phyloP scores from a whole-genome alignment of 2,329 filamentous ascomycete species.

The Colletotrichum viniferum region DNA sequence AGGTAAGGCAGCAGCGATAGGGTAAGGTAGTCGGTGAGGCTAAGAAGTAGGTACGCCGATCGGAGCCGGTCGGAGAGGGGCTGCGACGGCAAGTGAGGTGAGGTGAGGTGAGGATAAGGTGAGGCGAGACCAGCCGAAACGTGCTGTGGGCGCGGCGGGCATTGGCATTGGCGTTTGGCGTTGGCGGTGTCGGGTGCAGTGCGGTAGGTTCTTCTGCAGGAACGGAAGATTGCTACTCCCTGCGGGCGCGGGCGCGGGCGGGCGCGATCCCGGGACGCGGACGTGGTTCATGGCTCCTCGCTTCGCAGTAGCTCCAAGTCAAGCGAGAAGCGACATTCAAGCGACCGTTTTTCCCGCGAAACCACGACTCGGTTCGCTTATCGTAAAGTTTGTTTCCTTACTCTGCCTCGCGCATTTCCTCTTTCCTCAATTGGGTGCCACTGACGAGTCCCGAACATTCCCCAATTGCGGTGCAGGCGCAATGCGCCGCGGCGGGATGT shows the following conservation, averaged over 20 bases:
- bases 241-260: slow-evolving; percentile 6
- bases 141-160: not conserved
- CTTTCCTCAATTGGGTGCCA: not conserved
- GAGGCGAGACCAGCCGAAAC: not conserved
- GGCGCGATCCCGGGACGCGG: slow-evolving; percentile 12
- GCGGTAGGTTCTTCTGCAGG: slow-evolving; percentile 10
- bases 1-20: not conserved
- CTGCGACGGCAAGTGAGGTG: not conserved
- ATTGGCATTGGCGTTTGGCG: not conserved
- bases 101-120: not conserved
- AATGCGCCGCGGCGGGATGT: not conserved
- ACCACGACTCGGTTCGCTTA: slow-evolving; percentile 21
- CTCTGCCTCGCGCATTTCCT: slow-evolving; percentile 1
- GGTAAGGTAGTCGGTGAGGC: not conserved
- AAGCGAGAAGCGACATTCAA: slow-evolving; percentile 39
- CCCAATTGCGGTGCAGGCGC: not conserved
- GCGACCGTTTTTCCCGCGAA: slow-evolving; percentile 16
- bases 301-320: slow-evolving; percentile 38
- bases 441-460: not conserved
- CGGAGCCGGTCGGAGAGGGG: not conserved
- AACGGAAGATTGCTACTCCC: slow-evolving; percentile 19
- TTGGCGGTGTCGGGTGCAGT: not conserved
- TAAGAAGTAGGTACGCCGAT: not conserved
- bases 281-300: slow-evolving; percentile 28
- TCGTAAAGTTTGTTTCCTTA: slow-evolving; percentile 21